These are phyloP conservation scores for Pyrenula aspistea DNA, from an alignment of 495 filamentous ascomycete species.

Conservation along the genomic window DNA sequence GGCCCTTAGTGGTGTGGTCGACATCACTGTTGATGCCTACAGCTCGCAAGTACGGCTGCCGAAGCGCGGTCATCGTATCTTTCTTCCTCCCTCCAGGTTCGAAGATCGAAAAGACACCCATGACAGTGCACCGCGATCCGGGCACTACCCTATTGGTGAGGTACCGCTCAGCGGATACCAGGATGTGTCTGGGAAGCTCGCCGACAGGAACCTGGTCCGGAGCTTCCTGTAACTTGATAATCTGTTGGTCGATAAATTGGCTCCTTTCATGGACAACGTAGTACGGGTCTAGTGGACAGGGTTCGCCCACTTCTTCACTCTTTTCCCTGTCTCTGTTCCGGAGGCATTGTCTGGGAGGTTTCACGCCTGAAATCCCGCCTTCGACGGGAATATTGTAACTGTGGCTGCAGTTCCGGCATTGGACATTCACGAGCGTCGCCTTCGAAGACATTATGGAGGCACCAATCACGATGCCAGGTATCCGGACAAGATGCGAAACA, in stretches of 20 bases:
- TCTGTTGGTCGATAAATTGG: constrained; percentile 94
- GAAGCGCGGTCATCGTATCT: constrained; percentile 75
- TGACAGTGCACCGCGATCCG: constrained; percentile 85
- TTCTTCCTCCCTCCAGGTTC: constrained; percentile 70
- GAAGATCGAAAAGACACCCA: constrained; percentile 97
- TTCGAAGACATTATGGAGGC: constrained; percentile 95
- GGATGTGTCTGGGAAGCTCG: constrained; percentile 87
- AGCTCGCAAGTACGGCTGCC: constrained; percentile 92
- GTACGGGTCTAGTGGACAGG: constrained; percentile 90
- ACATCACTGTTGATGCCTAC: constrained; percentile 85
- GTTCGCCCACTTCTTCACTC: constrained; percentile 45
- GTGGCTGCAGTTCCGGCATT: constrained; percentile 80
- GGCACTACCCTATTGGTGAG: constrained; percentile 93
- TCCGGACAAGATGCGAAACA: constrained; percentile 88
- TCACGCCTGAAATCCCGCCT: constrained; percentile 76
- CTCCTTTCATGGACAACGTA: constrained; percentile 91
- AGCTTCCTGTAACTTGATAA: constrained; percentile 96
- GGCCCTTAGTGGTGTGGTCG: constrained; percentile 81
- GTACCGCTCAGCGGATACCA: constrained; percentile 91
- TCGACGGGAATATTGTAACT: constrained; percentile 57
- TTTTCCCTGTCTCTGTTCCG: constrained; percentile 32
- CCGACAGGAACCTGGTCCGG: constrained; percentile 97
- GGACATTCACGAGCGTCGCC: constrained; percentile 72
- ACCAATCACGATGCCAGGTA: constrained; percentile 95
- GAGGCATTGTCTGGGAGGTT: constrained; percentile 68